Evolutionary conservation across 2,329 filamentous ascomycete species (phyloP).

Genomic region (Aureobasidium sp.): DNA sequence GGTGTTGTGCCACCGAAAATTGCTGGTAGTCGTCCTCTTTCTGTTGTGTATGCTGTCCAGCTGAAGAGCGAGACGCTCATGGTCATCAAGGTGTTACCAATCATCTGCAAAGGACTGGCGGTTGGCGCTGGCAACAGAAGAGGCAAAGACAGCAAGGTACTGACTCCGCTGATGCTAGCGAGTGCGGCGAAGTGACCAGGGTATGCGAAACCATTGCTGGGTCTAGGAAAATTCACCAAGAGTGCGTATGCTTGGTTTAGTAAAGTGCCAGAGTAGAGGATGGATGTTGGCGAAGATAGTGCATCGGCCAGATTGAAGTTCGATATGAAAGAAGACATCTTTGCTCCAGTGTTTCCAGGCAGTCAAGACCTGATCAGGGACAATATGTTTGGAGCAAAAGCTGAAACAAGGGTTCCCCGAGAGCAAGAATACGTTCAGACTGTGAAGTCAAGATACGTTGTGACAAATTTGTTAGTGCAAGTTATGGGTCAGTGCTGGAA

Average conservation of each 20-base stretch:
- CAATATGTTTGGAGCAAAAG: not conserved
- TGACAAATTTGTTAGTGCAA: not conserved
- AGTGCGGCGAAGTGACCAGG: conserved; percentile 7
- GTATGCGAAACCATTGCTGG: conserved; percentile 13
- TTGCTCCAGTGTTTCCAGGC: not conserved
- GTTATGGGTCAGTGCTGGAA: not conserved
- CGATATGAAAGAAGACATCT: not conserved
- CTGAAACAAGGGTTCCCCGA: not conserved
- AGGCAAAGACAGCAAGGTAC: not conserved
- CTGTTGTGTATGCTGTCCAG: conserved; percentile 6
- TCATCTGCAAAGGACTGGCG: not conserved
- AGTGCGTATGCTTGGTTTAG: conserved; percentile 8
- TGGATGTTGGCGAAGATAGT: not conserved
- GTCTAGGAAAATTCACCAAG: conserved; percentile 4
- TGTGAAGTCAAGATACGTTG: not conserved
- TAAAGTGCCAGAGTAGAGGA: not conserved
- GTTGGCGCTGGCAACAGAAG: not conserved
- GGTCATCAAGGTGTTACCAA: not conserved
- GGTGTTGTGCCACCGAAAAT: conserved; percentile 13
- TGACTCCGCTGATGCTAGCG: not conserved
- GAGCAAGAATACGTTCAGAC: not conserved
- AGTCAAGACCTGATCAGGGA: not conserved
- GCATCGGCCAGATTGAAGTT: not conserved
- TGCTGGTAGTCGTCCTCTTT: conserved; percentile 1
- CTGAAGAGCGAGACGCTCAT: conserved; percentile 2